Conservation (phyloP, 2,329 filamentous ascomycete species). For the Aspergillus texensis region DNA sequence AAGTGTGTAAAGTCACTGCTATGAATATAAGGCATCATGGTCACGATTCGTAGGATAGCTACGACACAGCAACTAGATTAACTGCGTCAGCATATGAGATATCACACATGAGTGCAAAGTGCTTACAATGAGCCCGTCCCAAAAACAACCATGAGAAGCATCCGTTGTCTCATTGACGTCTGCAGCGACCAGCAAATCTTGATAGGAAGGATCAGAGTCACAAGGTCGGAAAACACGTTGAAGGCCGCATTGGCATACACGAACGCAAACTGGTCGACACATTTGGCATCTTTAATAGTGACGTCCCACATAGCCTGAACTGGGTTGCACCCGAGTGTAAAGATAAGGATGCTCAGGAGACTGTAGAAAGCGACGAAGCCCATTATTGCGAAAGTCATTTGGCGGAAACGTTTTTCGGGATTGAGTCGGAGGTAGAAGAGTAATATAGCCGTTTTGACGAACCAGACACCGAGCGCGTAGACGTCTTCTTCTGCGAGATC, state of each 20-base stretch:
- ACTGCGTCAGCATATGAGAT: not conserved
- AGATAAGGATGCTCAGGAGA: conserved; percentile 18
- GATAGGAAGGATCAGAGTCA: conserved; percentile 15
- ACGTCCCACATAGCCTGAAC: conserved; percentile 20
- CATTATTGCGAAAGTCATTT: conserved; percentile 22
- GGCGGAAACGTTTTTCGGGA: conserved; percentile 20
- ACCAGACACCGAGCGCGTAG: conserved; percentile 19
- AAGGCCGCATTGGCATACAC: conserved; percentile 19
- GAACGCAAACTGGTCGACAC: conserved; percentile 16
- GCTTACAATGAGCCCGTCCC: conserved; percentile 19
- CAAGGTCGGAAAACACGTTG: conserved; percentile 18
- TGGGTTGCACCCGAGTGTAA: conserved; percentile 18
- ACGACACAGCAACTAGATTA: conserved; percentile 14
- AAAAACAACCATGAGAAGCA: conserved; percentile 13
- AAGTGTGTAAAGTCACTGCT: conserved; percentile 18
- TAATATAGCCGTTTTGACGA: conserved; percentile 23
- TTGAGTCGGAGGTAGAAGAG: conserved; percentile 22
- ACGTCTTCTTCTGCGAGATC: conserved; percentile 18
- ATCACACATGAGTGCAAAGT: rapidly evolving
- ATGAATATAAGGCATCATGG: conserved; percentile 18
- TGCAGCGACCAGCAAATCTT: conserved; percentile 17
- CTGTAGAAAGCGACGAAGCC: conserved; percentile 19
- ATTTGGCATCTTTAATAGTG: conserved; percentile 13
- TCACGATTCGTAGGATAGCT: conserved; percentile 18
- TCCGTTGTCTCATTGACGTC: conserved; percentile 10